phyloP scores from a whole-genome alignment of 2,329 filamentous ascomycete species.

The Colletotrichum chrysophilum region DNA sequence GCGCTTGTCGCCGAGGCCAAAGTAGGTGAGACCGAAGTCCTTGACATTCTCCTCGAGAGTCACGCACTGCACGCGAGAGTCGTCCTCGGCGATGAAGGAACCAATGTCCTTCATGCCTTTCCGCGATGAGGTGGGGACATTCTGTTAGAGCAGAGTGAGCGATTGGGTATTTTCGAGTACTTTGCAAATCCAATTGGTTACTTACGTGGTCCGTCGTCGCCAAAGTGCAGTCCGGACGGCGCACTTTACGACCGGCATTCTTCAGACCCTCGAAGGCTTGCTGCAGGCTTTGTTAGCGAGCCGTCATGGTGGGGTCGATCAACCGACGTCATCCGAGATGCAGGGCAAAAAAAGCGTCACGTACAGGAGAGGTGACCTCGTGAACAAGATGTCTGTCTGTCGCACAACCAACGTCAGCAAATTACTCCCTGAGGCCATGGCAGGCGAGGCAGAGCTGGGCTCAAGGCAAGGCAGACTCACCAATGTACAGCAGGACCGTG shows the following conservation, averaged over 20 bases:
- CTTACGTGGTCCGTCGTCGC: conserved; percentile 96
- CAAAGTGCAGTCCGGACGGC: conserved; percentile 94
- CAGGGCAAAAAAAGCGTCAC: neutral
- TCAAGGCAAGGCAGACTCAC: conserved; percentile 51
- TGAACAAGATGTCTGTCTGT: conserved; percentile 94
- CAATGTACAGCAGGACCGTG: conserved; percentile 91
- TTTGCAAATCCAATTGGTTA: conserved; percentile 20
- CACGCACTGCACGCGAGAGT: conserved; percentile 91
- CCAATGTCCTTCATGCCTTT: conserved; percentile 94
- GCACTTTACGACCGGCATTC: conserved; percentile 86
- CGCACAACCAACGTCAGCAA: neutral
- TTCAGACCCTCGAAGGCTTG: conserved; percentile 97
- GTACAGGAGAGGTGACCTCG: conserved; percentile 94
- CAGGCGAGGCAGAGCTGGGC: neutral
- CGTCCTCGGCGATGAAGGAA: conserved; percentile 92
- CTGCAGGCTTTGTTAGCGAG: conserved; percentile 45
- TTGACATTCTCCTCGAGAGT: conserved; percentile 98
- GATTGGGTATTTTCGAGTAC: neutral
- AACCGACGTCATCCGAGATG: conserved; percentile 13
- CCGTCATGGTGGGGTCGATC: neutral
- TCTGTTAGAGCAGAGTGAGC: conserved; percentile 56
- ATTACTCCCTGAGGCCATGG: neutral
- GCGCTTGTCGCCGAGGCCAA: conserved; percentile 93
- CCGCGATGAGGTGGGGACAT: conserved; percentile 89
- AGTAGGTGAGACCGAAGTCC: conserved; percentile 95